Evolutionary conservation across 345 rosid species (phyloP), one percentile per base, ranked within the genome.

Genomic region (Eucalyptus grandis): DNA sequence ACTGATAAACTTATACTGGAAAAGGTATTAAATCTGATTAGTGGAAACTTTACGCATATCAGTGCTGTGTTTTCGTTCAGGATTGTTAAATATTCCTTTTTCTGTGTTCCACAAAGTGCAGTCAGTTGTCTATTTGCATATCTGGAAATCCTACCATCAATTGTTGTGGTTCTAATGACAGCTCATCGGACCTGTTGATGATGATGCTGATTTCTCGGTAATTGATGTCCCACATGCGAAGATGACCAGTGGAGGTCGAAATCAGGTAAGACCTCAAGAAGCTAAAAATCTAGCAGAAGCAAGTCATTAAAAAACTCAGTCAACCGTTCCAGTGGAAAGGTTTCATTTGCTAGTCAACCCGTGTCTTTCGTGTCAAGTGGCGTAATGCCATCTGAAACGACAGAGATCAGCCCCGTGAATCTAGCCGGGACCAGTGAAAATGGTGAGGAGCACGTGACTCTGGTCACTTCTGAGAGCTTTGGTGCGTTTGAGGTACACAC

Each of bases 341-440:
- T n/a, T 88, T 91, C 93, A 60, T 93, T 92, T 83, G 97, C 98
- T 54, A 92, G 49, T 81, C 96, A 95, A 88, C 98, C 99, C 8
- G 94, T 98, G 88, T 95, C 97, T 17, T 97, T 98, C 90, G 94
- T 98, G 86, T 94, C 97, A 12, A 90, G 96, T 90, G 98, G 99
- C 13, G 46, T 91, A 72, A 91, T 98, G 91, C 90, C 91, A 89
- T 91, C 98, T 65, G 16, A 14, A 49, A 49, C 16, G 6, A 49
- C 51, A 49, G 51, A 49, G 51, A 49, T 49, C 34, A 49, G 86
- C 44, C 62, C 91, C 19, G 2, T 47, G 26, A 92, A 89, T 86
- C 87, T 91, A 96, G 96, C 89, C 34, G 95, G 89, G 87, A 82
- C 87, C 43, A 89, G 87, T 85, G 93, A 72, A 91, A 91, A 91